A percentile compares a stretch with the other conserved stretches of the same genome.
Conservation (phyloP, 805 yeast species). For the Wickerhamiella galacta region DNA sequence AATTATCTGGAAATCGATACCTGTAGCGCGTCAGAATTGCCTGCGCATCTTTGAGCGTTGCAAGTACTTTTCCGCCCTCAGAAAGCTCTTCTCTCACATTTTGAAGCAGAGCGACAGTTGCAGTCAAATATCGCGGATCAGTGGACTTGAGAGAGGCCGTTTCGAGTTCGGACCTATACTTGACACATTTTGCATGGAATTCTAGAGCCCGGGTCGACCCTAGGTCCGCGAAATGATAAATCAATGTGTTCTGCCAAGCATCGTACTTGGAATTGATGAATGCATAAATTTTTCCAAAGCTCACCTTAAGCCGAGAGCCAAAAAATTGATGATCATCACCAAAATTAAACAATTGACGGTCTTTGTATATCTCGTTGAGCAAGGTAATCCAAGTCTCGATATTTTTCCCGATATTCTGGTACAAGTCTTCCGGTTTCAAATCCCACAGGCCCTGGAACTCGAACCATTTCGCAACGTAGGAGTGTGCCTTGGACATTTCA, state of each 20-base stretch:
- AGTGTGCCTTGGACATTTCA: too few relatives aligned
- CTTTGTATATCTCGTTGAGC: conserved; percentile 28
- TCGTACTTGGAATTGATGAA: conserved; percentile 39
- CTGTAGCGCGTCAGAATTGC: conserved; percentile 28
- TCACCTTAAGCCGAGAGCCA: conserved; percentile 28
- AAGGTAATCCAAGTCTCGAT: conserved; percentile 33
- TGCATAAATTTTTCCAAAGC: conserved; percentile 37
- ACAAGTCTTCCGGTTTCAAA: conserved; percentile 28
- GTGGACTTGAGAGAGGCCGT: too few relatives aligned
- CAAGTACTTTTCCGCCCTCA: too few relatives aligned
- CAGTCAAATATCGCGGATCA: too few relatives aligned
- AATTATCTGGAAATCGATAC: conserved; percentile 32
- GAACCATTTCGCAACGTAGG: conserved; percentile 36
- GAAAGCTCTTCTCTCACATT: too few relatives aligned
- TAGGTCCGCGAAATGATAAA: conserved; percentile 26
- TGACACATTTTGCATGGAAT: conserved; percentile 20
- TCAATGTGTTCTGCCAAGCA: conserved; percentile 35
- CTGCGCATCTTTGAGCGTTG: conserved; percentile 25
- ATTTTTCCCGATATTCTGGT: conserved; percentile 21
- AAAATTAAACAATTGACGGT: conserved; percentile 35
- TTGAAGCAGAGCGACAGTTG: too few relatives aligned
- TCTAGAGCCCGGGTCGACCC: conserved; percentile 21
- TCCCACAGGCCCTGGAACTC: conserved; percentile 45
- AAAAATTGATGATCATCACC: conserved; percentile 25
- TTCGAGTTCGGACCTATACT: too few relatives aligned